A percentile compares a stretch with the other conserved stretches of the same genome.
Evolutionary conservation across 176 grass and related monocot genomes (phyloP).

Genomic region (Eragrostis curvula): DNA sequence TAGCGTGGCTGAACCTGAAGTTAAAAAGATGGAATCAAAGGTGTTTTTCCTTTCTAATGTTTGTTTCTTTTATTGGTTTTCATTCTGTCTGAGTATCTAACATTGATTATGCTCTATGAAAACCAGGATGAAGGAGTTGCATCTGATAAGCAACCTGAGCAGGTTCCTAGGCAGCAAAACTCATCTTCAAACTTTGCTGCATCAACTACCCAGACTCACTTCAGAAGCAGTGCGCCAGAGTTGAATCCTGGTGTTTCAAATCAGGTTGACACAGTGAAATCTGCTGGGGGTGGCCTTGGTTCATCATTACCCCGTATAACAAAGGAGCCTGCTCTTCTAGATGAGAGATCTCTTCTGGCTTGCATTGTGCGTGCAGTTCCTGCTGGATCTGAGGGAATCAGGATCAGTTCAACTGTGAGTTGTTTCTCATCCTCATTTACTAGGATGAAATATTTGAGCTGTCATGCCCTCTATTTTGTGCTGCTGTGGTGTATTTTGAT

Average conservation of each 20-base stretch:
- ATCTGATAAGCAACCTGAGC: slow-evolving; percentile 47
- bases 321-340: slow-evolving; percentile 69
- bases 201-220: slow-evolving; percentile 40
- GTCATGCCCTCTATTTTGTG: not conserved
- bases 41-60: slow-evolving; percentile 39
- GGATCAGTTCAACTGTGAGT: slow-evolving; percentile 92
- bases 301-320: slow-evolving; percentile 31
- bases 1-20: slow-evolving; percentile 53
- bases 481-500: not conserved
- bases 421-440: slow-evolving; percentile 9
- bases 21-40: slow-evolving; percentile 65
- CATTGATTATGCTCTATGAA: not conserved
- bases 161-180: slow-evolving; percentile 42
- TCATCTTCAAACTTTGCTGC: slow-evolving; percentile 34
- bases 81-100: slow-evolving; percentile 13
- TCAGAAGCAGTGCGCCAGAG: slow-evolving; percentile 41
- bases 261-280: slow-evolving; percentile 38
- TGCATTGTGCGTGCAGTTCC: slow-evolving; percentile 97
- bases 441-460: not conserved
- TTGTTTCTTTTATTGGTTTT: not conserved
- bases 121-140: slow-evolving; percentile 48
- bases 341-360: slow-evolving; percentile 83
- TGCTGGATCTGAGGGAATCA: slow-evolving; percentile 72
- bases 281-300: slow-evolving; percentile 29
- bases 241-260: slow-evolving; percentile 45